Evolutionary conservation across 2,329 filamentous ascomycete genomes (phyloP).

Genomic region (Colletotrichum karsti): DNA sequence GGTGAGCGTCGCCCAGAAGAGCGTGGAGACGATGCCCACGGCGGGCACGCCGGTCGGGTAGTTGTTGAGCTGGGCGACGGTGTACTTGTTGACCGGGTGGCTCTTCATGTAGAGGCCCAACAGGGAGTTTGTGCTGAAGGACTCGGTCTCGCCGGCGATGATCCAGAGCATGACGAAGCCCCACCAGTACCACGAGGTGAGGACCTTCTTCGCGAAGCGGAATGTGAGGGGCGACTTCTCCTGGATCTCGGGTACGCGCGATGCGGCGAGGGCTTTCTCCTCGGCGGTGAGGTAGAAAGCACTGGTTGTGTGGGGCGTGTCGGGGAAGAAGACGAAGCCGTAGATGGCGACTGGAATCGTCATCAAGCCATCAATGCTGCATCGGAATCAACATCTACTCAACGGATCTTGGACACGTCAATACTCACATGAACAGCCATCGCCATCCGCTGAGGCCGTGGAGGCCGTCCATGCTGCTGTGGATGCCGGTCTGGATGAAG

Average conservation of each 20-base stretch:
- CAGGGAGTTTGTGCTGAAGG: slow-evolving; percentile 72
- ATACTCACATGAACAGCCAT: slow-evolving; percentile 42
- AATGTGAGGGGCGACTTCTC: slow-evolving; percentile 55
- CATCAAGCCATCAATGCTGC: slow-evolving; percentile 57
- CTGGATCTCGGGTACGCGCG: slow-evolving; percentile 47
- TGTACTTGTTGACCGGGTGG: slow-evolving; percentile 52
- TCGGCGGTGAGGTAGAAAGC: slow-evolving; percentile 45
- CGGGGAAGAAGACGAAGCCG: slow-evolving; percentile 58
- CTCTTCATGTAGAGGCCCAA: slow-evolving; percentile 59
- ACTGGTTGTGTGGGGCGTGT: slow-evolving; percentile 49
- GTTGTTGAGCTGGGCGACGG: slow-evolving; percentile 60
- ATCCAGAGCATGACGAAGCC: slow-evolving; percentile 74
- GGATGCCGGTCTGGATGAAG: slow-evolving; percentile 66
- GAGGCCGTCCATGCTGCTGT: slow-evolving; percentile 53
- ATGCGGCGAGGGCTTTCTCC: slow-evolving; percentile 49
- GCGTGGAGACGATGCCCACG: slow-evolving; percentile 65
- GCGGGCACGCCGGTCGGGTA: slow-evolving; percentile 66
- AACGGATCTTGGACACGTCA: too few species aligned
- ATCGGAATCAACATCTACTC: too few species aligned
- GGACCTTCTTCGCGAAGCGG: slow-evolving; percentile 61
- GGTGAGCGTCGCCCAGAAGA: slow-evolving; percentile 76
- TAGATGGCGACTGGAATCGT: slow-evolving; percentile 61
- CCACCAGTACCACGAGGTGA: slow-evolving; percentile 71
- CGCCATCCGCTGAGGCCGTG: slow-evolving; percentile 38
- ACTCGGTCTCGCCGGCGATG: slow-evolving; percentile 76